Conservation (phyloP, 1,139 yeast species). For the Casaregolazyma suthepensis region DNA sequence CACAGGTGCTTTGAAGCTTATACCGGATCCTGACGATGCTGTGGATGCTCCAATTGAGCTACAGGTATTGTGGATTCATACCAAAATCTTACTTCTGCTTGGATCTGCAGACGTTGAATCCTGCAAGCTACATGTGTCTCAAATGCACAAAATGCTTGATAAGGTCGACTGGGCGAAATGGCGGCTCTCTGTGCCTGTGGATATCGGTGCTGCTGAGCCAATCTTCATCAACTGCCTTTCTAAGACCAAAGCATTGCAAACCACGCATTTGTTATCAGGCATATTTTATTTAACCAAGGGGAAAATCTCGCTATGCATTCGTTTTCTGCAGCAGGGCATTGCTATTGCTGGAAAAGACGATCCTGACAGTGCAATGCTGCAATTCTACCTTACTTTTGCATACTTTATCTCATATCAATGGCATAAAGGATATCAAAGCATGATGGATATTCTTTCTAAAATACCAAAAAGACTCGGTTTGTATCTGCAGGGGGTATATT, state of each 20-base stretch:
- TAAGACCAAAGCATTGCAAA: constrained; percentile 3
- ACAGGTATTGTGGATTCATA: constrained; percentile 2
- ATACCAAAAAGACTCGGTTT: constrained; percentile 4
- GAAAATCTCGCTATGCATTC: constrained; percentile 1
- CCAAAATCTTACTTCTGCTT: neutral
- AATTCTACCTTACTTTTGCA: constrained; percentile 7
- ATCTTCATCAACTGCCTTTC: neutral
- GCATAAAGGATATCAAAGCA: constrained; percentile 7
- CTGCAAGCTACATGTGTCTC: neutral
- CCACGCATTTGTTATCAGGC: constrained; percentile 6
- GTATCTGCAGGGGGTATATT: constrained; percentile 10
- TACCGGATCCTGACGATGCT: neutral
- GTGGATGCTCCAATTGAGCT: neutral
- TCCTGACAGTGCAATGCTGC: neutral
- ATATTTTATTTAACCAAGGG: constrained; percentile 7
- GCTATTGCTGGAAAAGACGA: neutral
- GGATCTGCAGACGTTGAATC: neutral
- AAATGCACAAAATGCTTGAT: constrained; percentile 4
- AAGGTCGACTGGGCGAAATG: constrained; percentile 6
- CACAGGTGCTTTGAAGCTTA: neutral
- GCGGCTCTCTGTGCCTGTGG: constrained; percentile 3
- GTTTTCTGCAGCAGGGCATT: constrained; percentile 8
- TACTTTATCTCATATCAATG: constrained; percentile 8
- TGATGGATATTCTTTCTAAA: neutral
- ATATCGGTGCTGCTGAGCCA: neutral